Base-by-base conservation (phyloP, 2,329 filamentous ascomycete species). In the Sclerotinia sclerotiorum region DNA sequence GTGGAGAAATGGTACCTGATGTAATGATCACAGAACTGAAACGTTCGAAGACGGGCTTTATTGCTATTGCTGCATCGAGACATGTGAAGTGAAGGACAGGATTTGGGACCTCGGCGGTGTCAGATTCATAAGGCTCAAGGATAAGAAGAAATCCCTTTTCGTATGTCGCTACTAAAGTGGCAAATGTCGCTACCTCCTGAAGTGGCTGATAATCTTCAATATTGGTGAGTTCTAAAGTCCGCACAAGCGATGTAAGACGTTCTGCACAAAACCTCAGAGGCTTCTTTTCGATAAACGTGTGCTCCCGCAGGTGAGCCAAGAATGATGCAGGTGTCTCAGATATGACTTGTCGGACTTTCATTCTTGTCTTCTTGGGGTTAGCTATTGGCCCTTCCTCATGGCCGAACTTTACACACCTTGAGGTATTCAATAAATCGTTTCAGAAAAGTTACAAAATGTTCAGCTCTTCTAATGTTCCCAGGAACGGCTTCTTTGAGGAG, bases 11-110 rank as follows among this genome's bases (percentile, higher is more conserved):
- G 1, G 95, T 99, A 71, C 95, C 95, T 0, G 95, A 98, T 0
- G 95, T 99, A 78, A 99, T 98, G 77, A 99, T 97, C 72, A 99
- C 95, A 1, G 95, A 98, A 79, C 92, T 94, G 79, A 99, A 99
- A 64, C 95, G 90, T 69, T 99, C 94, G 76, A 99, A 97, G 6
- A 99, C 94, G 0, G 95, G 95, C 71, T 95, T 96, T 76, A 99
- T 99, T 54, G 96, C 95, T 73, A 99, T 99, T 0, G 96, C 95
- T 5, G 95, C 95, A 79, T 99, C 95, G 29, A 99, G 84, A 76
- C 95, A 99, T 3, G 94, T 95, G 77, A 99, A 97, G 78, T 99
- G 96, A 17, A 99, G 84, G n/a, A 98, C 89, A 0, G 95, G 95
- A 72, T 99, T 99, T 0, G 95, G 93, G 0, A 99, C 94, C 65